Evolutionary conservation across 176 grass and related monocot genomes (phyloP), one percentile per base, ranked within the genome.

Genomic region (Musa acuminata): DNA sequence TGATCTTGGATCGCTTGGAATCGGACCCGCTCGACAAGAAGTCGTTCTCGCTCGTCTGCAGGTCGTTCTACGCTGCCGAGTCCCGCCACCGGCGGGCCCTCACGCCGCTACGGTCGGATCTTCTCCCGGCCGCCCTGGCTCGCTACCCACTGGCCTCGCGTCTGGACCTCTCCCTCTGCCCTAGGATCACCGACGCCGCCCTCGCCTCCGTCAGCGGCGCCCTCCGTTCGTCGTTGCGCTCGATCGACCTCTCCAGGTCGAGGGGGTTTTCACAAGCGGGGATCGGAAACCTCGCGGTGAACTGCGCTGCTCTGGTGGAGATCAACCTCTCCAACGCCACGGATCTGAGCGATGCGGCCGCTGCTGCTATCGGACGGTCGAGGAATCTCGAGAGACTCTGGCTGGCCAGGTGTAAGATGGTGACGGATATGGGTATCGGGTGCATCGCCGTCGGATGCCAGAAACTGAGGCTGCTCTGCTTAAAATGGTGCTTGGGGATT

Each of bases 161-260:
- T 64, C 84, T 98, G 72, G 87, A 91, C 78, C 80, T 98, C 78
- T 76, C 90, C 53, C 86, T 93, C 78, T 98, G 94, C 78, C 78
- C 90, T 1, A 88, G 78, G 57, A 74, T 98, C 2, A 48, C 78
- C 68, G 86, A 87, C 53, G 43, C 85, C 22, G 51, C 78, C 20
- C 77, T 90, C 69, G 8, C 51, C 11, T 71, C 83, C 0, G 62
- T 82, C 21, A 11, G 83, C 48, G 11, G 20, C n/a, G 22, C 20
- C 17, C 19, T 35, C n/a, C 14, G 60, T 54, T 22, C n/a, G 24
- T 20, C 60, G 27, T 27, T 98, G 25, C 73, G 78, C 29, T 63
- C 84, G n/a, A 80, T 93, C 20, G 82, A 98, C 74, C 86, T 98
- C 63, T 98, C 90, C 9, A 68, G 86, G 13, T 91, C 95, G 35